Conservation (phyloP, 495 filamentous ascomycete genomes). For the Glonium stellatum region DNA sequence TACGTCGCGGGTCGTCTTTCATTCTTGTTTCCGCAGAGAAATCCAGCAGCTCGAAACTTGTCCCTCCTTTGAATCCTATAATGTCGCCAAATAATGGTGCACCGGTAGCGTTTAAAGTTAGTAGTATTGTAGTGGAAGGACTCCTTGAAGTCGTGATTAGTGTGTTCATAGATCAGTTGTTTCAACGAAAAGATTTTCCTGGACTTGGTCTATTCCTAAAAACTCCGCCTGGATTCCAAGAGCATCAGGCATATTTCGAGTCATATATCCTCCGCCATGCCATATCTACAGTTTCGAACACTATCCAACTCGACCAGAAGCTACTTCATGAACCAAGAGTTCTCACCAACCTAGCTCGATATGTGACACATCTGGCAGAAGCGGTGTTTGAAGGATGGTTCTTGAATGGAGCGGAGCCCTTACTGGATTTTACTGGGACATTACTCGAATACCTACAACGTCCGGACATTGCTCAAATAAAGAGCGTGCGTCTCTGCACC, state of each 20-base stretch:
- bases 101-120: conserved; percentile 44
- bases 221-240: conserved; percentile 81
- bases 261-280: conserved; percentile 77
- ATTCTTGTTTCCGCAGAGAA: conserved; percentile 73
- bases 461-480: conserved; percentile 70
- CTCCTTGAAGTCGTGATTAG: conserved; percentile 66
- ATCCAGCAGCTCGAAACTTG: conserved; percentile 42
- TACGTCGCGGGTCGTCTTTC: conserved; percentile 78
- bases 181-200: conserved; percentile 79
- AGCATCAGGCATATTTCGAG: conserved; percentile 90
- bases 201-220: conserved; percentile 86
- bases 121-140: conserved; percentile 64
- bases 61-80: conserved; percentile 50
- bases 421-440: conserved; percentile 80
- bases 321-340: conserved; percentile 74
- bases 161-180: conserved; percentile 75
- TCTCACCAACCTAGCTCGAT: conserved; percentile 75
- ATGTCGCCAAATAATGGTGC: conserved; percentile 49
- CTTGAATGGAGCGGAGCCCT: conserved; percentile 69
- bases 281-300: conserved; percentile 61
- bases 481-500: conserved; percentile 81
- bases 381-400: conserved; percentile 96
- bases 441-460: conserved; percentile 82
- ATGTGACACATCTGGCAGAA: conserved; percentile 73
- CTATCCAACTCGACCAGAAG: conserved; percentile 62